phyloP scores from a whole-genome alignment of 768 basidiomycete species.

The Tephrocybe rancida region DNA sequence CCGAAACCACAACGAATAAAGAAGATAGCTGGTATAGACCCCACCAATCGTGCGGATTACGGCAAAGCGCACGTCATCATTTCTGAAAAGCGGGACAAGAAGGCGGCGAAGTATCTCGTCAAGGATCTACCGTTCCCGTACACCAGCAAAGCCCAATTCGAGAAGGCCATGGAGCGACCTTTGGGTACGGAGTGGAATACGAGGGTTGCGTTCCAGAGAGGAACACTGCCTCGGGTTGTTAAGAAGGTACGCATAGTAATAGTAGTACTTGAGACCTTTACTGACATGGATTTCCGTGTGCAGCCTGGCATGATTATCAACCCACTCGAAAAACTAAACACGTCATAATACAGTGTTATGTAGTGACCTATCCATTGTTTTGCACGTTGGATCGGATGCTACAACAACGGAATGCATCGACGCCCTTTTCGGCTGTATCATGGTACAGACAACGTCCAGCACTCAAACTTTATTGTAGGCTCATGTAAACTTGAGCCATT shows the following conservation, averaged over 20 bases:
- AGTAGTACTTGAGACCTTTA: neutral
- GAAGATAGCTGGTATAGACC: constrained; percentile 80
- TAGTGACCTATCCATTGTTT: neutral
- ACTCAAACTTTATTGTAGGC: too few relatives aligned
- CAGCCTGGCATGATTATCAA: constrained; percentile 17
- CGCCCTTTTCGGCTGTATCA: too few relatives aligned
- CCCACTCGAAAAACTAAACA: constrained; percentile 15
- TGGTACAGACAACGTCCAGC: too few relatives aligned
- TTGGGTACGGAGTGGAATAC: constrained; percentile 95
- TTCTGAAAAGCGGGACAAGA: constrained; percentile 94
- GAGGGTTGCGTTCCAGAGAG: constrained; percentile 78
- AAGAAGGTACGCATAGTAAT: constrained; percentile 69
- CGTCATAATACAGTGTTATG: neutral
- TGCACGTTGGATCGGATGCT: too few relatives aligned
- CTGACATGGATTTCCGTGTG: neutral
- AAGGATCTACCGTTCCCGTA: constrained; percentile 95
- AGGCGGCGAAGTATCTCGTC: constrained; percentile 85
- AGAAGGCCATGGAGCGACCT: constrained; percentile 79
- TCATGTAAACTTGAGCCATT: too few relatives aligned
- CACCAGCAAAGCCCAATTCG: constrained; percentile 91
- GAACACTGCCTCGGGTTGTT: constrained; percentile 81
- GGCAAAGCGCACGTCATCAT: constrained; percentile 90
- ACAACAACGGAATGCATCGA: too few relatives aligned
- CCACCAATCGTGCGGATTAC: constrained; percentile 79
- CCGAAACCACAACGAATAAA: constrained; percentile 78